Base-by-base conservation (phyloP, 106 monocot genomes). In the Allium sativum region DNA sequence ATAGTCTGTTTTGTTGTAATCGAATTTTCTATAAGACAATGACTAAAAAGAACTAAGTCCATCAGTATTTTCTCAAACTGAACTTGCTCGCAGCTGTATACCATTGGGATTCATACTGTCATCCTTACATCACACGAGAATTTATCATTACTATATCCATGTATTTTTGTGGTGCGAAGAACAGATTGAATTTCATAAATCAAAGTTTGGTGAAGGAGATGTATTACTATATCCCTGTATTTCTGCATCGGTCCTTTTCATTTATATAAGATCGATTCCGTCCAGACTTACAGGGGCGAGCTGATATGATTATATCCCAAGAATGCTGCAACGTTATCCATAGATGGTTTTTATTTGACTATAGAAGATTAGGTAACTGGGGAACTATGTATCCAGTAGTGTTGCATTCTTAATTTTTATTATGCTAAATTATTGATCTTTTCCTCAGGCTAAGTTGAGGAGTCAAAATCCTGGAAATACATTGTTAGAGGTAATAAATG, bases 261-360 rank as follows among this genome's bases (percentile, higher is more conserved):
- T n/a, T n/a, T n/a, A n/a, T n/a, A n/a, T n/a, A n/a, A n/a, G n/a
- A n/a, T n/a, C n/a, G n/a, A n/a, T n/a, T n/a, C n/a, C n/a, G n/a
- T n/a, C n/a, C 64, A 64, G 50, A 64, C 19, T 48, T 71, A 66
- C 40, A 64, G 31, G 61, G 48, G 7, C n/a, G 53, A 51, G 53
- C 48, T 65, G 7, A 52, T 73, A 13, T 62, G 21, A 54, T 47
- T 72, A 48, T 79, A 65, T 67, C 56, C 52, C 68, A 96, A 91
- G 78, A 91, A 84, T 71, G 65, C 78, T 13, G 96, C 87, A 45
- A 91, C 87, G 41, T 61, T 96, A 58, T 96, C 96, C 9, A 96
- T 96, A 52, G 96, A 96, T 73, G 96, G 91, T 80, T 96, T 96
- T 68, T 96, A 96, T 66, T 68, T 96, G 55, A 96, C 86, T 48